These are phyloP conservation scores for Henckelia pumila DNA, from an alignment of 257 asterid species.

Conservation along the genomic window DNA sequence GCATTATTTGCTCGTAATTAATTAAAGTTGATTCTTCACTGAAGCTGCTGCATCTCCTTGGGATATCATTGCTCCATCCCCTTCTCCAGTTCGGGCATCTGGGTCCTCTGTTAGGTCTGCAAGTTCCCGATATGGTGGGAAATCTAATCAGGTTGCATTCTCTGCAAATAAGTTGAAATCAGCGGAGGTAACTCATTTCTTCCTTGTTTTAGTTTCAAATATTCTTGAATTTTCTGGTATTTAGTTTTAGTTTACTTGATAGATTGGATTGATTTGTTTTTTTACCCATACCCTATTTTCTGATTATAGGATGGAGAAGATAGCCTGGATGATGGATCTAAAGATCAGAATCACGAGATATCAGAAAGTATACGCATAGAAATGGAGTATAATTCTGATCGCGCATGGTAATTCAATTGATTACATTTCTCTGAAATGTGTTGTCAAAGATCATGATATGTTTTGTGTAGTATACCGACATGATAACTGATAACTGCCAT, in stretches of 20 bases:
- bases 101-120: slow-evolving; percentile 70
- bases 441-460: slow-evolving; percentile 8
- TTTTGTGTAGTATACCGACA: neutral
- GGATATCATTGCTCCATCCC: slow-evolving; percentile 89
- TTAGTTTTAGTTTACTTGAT: slow-evolving; percentile 14
- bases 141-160: slow-evolving; percentile 33
- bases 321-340: slow-evolving; percentile 37
- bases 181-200: slow-evolving; percentile 49
- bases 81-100: slow-evolving; percentile 91
- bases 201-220: slow-evolving; percentile 2
- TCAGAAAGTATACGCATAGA: slow-evolving; percentile 78
- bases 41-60: slow-evolving; percentile 74
- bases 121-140: slow-evolving; percentile 66
- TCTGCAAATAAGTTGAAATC: slow-evolving; percentile 36
- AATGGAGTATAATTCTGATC: slow-evolving; percentile 90
- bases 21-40: slow-evolving; percentile 24
- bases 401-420: slow-evolving; percentile 67
- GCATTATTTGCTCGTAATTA: slow-evolving; percentile 2
- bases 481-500: neutral
- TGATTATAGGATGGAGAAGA: slow-evolving; percentile 56
- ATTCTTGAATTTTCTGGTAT: slow-evolving; percentile 13
- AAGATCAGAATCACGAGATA: slow-evolving; percentile 54
- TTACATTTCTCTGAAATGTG: neutral
- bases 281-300: slow-evolving; percentile 13
- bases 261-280: slow-evolving; percentile 7